Conservation (phyloP, 225 moss, liverwort and hornwort species). For the Climacium dendroides region DNA sequence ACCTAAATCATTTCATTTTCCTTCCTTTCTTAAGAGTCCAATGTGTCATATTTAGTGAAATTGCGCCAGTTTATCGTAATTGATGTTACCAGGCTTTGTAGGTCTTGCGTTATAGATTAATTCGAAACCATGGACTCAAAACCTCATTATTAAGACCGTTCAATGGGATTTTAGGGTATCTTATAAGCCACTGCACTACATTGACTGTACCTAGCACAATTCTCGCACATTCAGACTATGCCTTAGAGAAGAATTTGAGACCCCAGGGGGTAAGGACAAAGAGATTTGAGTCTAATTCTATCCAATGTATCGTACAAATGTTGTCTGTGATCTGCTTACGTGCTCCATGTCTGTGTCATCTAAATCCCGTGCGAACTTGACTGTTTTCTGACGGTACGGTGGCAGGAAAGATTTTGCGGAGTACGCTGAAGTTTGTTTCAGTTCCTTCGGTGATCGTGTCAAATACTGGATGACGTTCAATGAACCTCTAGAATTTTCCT, state of each 20-base stretch:
- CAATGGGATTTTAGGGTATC: neutral
- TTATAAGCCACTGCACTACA: neutral
- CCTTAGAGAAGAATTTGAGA: neutral
- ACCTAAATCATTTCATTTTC: neutral
- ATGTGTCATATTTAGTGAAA: neutral
- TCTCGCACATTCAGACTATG: neutral
- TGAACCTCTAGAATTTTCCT: conserved; percentile 42
- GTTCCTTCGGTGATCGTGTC: conserved; percentile 72
- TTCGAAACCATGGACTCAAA: neutral
- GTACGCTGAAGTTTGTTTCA: conserved; percentile 66
- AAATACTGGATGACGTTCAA: conserved; percentile 87
- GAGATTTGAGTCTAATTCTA: neutral
- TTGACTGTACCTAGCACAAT: neutral
- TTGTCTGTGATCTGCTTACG: neutral
- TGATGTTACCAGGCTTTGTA: neutral
- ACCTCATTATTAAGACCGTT: neutral
- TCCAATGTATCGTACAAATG: neutral
- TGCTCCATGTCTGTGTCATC: neutral
- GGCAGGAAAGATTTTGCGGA: conserved; percentile 44
- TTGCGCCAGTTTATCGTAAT: neutral
- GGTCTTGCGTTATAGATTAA: neutral
- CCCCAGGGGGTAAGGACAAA: no score
- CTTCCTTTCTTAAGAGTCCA: neutral
- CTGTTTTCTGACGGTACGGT: neutral
- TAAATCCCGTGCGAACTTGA: neutral